These are phyloP conservation scores for Tulasnella calospora DNA, from an alignment of 768 basidiomycete genomes.

Conservation along the genomic window DNA sequence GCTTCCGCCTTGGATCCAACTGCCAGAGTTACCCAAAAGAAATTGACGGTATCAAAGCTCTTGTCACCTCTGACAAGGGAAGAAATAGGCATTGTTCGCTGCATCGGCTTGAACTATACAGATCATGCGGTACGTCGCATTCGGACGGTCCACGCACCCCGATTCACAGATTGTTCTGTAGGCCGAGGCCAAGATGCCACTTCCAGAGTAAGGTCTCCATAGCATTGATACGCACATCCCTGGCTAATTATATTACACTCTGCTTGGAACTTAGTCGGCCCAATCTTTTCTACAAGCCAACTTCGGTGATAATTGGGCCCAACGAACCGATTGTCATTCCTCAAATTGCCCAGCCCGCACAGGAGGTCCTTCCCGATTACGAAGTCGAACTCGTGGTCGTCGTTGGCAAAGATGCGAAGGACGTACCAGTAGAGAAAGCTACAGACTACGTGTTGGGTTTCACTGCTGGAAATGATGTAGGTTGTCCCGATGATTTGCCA, in stretches of 20 bases:
- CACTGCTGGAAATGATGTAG: constrained; percentile 72
- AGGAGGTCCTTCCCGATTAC: constrained; percentile 71
- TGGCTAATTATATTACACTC: neutral
- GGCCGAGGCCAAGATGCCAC: constrained; percentile 62
- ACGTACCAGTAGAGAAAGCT: constrained; percentile 75
- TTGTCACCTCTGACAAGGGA: constrained; percentile 56
- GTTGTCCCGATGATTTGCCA: constrained; percentile 25
- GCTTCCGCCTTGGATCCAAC: constrained; percentile 57
- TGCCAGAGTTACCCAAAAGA: constrained; percentile 56
- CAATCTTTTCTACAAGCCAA: constrained; percentile 75
- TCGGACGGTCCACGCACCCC: neutral
- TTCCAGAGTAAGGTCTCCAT: constrained; percentile 50
- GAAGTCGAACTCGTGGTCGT: constrained; percentile 78
- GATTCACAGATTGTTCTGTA: constrained; percentile 32
- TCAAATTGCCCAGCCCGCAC: constrained; percentile 59
- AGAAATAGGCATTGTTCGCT: constrained; percentile 58
- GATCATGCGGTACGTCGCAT: constrained; percentile 61
- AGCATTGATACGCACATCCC: neutral
- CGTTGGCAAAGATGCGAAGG: constrained; percentile 73
- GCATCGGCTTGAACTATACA: constrained; percentile 76
- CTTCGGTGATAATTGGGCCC: constrained; percentile 64
- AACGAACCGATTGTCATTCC: constrained; percentile 62
- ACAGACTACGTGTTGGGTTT: constrained; percentile 83
- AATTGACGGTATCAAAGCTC: constrained; percentile 66
- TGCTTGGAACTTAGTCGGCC: constrained; percentile 41